Evolutionary conservation across 2,329 filamentous ascomycete species (phyloP).

Genomic region (Microdochium trichocladiopsis): DNA sequence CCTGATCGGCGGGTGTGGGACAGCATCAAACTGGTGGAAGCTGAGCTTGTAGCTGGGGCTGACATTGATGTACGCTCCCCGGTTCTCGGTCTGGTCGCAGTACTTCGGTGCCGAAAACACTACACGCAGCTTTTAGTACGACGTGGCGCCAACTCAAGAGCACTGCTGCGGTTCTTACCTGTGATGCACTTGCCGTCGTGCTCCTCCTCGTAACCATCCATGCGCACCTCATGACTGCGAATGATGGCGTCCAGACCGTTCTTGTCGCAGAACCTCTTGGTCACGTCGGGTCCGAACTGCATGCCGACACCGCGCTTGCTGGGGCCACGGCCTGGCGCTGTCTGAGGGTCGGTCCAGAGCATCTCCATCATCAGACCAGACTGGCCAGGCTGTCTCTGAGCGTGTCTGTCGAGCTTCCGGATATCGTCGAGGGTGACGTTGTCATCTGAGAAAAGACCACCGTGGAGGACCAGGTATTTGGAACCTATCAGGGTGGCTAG

Average conservation of each 20-base stretch:
- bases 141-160: neutral
- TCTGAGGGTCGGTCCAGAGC: conserved; percentile 97
- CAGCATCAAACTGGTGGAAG: conserved; percentile 91
- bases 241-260: conserved; percentile 94
- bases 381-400: conserved; percentile 88
- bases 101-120: conserved; percentile 98
- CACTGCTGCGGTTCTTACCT: conserved; percentile 40
- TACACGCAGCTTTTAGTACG: conserved; percentile 14
- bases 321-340: conserved; percentile 76
- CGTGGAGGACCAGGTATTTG: conserved; percentile 89
- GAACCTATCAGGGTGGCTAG: conserved; percentile 85
- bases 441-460: conserved; percentile 93
- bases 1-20: conserved; percentile 90
- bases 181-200: conserved; percentile 95
- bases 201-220: conserved; percentile 99
- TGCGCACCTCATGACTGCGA: conserved; percentile 93
- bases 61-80: conserved; percentile 97
- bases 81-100: conserved; percentile 96
- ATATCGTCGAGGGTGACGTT: conserved; percentile 89
- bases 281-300: conserved; percentile 95
- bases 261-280: conserved; percentile 91
- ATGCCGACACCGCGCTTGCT: conserved; percentile 95
- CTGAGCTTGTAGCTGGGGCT: conserved; percentile 84
- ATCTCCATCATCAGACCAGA: conserved; percentile 99
- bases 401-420: conserved; percentile 83